Evolutionary conservation across 345 rosid species (phyloP).

Genomic region (Dovyalis caffra): DNA sequence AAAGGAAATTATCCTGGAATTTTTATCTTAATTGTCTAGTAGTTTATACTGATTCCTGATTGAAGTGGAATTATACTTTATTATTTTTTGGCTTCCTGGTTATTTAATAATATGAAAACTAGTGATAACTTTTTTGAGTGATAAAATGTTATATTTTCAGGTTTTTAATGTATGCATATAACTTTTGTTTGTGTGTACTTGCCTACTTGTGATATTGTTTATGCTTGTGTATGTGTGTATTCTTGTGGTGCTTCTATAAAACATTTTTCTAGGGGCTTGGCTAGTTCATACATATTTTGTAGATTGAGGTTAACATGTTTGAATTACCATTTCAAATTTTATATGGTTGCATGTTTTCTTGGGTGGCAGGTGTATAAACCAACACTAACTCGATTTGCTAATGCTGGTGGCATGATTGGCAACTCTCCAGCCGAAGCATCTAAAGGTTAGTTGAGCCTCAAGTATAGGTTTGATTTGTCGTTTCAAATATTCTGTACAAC

Average conservation of each 20-base stretch:
- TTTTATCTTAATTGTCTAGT: not conserved
- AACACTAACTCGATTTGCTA: slow-evolving; percentile 60
- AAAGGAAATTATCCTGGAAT: not conserved
- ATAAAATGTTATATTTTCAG: not conserved
- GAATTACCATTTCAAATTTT: not conserved
- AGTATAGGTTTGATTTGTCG: not conserved
- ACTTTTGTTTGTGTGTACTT: too few relatives aligned
- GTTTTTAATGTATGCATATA: not conserved
- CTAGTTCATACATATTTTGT: not conserved
- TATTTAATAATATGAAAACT: not conserved
- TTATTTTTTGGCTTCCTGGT: not conserved
- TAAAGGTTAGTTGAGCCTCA: slow-evolving; percentile 50
- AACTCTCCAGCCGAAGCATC: slow-evolving; percentile 74
- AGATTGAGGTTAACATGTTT: not conserved
- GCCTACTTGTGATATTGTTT: too few relatives aligned
- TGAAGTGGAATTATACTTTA: not conserved
- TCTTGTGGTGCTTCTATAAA: too few relatives aligned
- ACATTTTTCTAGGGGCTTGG: not conserved
- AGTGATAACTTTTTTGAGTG: not conserved
- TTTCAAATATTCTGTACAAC: slow-evolving; percentile 6
- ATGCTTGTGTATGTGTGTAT: too few relatives aligned
- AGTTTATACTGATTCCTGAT: slow-evolving; percentile 1
- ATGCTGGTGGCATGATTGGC: slow-evolving; percentile 70
- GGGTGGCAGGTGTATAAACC: slow-evolving; percentile 80
- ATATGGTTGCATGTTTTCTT: slow-evolving; percentile 8